Evolutionary conservation across 345 rosid genomes (phyloP).

Genomic region (Hypericum perforatum): DNA sequence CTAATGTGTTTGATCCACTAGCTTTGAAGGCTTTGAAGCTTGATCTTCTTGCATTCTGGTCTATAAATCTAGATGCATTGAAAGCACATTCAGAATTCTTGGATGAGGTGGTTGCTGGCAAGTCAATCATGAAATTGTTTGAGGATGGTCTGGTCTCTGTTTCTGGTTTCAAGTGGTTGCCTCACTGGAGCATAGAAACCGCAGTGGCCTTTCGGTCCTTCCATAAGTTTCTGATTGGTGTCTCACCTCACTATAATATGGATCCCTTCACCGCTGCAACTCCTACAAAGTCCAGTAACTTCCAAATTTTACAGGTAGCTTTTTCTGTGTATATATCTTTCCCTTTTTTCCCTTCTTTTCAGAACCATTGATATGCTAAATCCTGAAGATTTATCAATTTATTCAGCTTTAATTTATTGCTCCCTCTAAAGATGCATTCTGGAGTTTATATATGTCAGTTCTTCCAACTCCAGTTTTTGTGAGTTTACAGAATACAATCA

Average conservation of each 20-base stretch:
- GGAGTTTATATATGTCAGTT: not conserved
- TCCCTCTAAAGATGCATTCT: not conserved
- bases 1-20: conserved; percentile 83
- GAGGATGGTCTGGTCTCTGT: conserved; percentile 64
- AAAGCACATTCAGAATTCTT: conserved; percentile 16
- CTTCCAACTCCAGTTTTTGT: not conserved
- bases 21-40: conserved; percentile 79
- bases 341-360: not conserved
- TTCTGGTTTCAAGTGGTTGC: conserved; percentile 86
- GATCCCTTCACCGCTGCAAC: conserved; percentile 46
- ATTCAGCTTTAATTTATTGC: not conserved
- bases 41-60: conserved; percentile 70
- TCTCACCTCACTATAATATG: conserved; percentile 52
- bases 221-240: conserved; percentile 74
- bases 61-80: conserved; percentile 32
- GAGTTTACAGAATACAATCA: too few species aligned
- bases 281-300: conserved; percentile 49
- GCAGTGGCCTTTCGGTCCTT: conserved; percentile 73
- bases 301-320: conserved; percentile 59
- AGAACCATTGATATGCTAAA: too few species aligned
- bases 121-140: conserved; percentile 38
- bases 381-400: too few species aligned
- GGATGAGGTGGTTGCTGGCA: conserved; percentile 25
- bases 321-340: not conserved
- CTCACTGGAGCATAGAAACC: conserved; percentile 93